Evolutionary conservation across 768 basidiomycete genomes (phyloP).

Genomic region (Lyophyllum atratum): DNA sequence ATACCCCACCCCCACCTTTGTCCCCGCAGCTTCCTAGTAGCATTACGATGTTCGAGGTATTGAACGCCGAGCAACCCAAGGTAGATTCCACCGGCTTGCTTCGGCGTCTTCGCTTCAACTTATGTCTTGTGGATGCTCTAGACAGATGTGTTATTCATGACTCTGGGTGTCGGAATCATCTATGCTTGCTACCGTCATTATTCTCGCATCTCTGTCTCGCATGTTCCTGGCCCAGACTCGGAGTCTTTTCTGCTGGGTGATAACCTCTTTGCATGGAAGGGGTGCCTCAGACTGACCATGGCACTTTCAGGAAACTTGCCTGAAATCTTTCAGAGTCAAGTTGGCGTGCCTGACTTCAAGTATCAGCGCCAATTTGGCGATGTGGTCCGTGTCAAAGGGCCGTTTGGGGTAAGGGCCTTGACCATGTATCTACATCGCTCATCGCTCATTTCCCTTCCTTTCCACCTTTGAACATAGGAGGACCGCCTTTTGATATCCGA

Average conservation of each 20-base stretch:
- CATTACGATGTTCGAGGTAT: background rate
- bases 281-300: background rate
- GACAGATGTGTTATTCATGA: constrained; percentile 7
- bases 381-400: constrained; percentile 51
- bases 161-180: constrained; percentile 19
- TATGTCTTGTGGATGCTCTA: background rate
- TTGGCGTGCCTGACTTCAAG: constrained; percentile 52
- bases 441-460: background rate
- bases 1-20: background rate
- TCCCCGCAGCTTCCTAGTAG: background rate
- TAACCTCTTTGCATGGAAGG: background rate
- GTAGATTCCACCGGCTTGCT: background rate
- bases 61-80: background rate
- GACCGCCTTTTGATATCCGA: constrained; percentile 56
- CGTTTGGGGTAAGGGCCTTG: constrained; percentile 42
- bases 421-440: background rate
- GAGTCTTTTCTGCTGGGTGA: constrained; percentile 51
- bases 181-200: constrained; percentile 34
- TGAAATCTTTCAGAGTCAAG: constrained; percentile 53
- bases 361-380: constrained; percentile 52
- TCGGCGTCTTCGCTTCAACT: background rate
- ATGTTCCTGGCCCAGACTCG: constrained; percentile 50
- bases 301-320: constrained; percentile 44
- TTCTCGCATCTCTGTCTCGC: constrained; percentile 41
- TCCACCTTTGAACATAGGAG: constrained; percentile 41